phyloP scores from a whole-genome alignment of 2,329 filamentous ascomycete genomes.

The Microdochium bolleyi region DNA sequence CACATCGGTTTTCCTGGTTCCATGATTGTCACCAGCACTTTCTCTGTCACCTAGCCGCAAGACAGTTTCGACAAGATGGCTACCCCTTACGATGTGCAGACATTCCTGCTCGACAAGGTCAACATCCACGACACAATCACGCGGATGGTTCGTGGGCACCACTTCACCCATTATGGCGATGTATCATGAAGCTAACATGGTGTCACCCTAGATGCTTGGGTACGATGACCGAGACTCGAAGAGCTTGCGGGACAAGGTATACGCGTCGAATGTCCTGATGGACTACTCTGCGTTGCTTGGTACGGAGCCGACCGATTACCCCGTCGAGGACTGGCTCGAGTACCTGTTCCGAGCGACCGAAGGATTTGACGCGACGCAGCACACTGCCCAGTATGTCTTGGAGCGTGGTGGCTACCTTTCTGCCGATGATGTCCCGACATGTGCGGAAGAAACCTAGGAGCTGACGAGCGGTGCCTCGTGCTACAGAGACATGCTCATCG shows the following conservation, averaged over 20 bases:
- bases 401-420: not conserved
- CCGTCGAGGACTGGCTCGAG: conserved; percentile 12
- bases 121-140: conserved; percentile 20
- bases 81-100: conserved; percentile 14
- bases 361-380: conserved; percentile 13
- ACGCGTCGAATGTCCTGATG: conserved; percentile 14
- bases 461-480: too few species aligned
- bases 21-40: not conserved
- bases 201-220: conserved; percentile 11
- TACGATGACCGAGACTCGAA: conserved; percentile 12
- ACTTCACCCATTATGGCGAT: not conserved
- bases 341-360: conserved; percentile 7
- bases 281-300: conserved; percentile 22
- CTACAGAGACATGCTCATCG: conserved; percentile 11
- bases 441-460: not conserved
- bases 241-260: conserved; percentile 16
- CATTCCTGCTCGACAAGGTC: conserved; percentile 22
- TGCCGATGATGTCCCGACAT: not conserved
- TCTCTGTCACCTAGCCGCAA: conserved; percentile 2
- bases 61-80: conserved; percentile 10
- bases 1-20: too few species aligned
- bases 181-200: not conserved
- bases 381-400: conserved; percentile 11
- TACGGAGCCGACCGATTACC: conserved; percentile 10
- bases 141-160: conserved; percentile 11